phyloP scores from a whole-genome alignment of 495 filamentous ascomycete species.

The Parathielavia hyrcaniae region DNA sequence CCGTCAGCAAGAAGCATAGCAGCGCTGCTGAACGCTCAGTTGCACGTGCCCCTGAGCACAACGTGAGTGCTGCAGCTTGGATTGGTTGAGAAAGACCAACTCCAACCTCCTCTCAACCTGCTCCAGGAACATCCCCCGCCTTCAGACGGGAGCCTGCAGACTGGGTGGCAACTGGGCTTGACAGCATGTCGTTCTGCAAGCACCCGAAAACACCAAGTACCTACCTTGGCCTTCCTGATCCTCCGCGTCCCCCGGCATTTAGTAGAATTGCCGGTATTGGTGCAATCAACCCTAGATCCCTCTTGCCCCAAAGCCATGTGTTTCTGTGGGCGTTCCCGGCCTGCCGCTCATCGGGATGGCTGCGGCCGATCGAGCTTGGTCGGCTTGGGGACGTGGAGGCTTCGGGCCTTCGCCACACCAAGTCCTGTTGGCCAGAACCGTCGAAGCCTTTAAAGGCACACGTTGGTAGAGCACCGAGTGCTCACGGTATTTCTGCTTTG shows the following conservation, averaged over 20 bases:
- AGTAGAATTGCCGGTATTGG: background rate
- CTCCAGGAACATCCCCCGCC: background rate
- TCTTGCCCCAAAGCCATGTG: background rate
- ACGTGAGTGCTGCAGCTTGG: background rate
- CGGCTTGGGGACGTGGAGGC: background rate
- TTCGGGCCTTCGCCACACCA: constrained; percentile 11
- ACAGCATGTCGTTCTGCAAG: constrained; percentile 6
- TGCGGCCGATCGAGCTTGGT: background rate
- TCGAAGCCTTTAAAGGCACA: background rate
- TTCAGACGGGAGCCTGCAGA: constrained; percentile 1
- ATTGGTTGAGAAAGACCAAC: background rate
- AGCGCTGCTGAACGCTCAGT: background rate
- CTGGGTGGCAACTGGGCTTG: constrained; percentile 2
- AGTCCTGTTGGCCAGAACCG: background rate
- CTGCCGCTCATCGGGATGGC: background rate
- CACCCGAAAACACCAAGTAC: background rate
- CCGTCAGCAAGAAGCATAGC: background rate
- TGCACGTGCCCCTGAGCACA: constrained; percentile 7
- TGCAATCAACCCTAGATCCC: background rate
- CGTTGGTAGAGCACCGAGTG: too few species aligned
- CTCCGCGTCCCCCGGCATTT: background rate
- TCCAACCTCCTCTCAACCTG: background rate
- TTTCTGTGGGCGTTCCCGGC: background rate
- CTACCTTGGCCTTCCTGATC: background rate
- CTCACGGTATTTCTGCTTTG: background rate